Evolutionary conservation across 2,329 filamentous ascomycete species (phyloP).

Genomic region (Venturia oleaginea): DNA sequence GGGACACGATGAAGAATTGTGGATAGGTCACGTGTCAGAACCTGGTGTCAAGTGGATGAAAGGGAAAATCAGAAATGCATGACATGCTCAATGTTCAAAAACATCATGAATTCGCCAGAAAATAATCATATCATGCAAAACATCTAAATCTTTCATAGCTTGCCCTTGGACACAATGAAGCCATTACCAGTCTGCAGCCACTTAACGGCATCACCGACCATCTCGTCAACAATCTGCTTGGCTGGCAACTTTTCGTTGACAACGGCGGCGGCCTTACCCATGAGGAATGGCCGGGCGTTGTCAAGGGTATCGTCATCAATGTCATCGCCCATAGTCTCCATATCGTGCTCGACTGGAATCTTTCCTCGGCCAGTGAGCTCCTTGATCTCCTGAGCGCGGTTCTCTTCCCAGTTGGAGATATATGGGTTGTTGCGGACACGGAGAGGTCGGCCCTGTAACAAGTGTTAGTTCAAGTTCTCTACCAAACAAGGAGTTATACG

Average conservation of each 20-base stretch:
- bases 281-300: slow-evolving; percentile 81
- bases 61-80: not conserved
- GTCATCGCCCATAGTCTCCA: slow-evolving; percentile 66
- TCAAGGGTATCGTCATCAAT: slow-evolving; percentile 78
- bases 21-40: not conserved
- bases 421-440: slow-evolving; percentile 91
- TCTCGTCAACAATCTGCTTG: slow-evolving; percentile 88
- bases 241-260: slow-evolving; percentile 88
- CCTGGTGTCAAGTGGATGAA: not conserved
- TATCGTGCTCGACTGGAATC: slow-evolving; percentile 88
- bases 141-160: slow-evolving; percentile 3
- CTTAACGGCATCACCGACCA: slow-evolving; percentile 71
- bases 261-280: slow-evolving; percentile 94
- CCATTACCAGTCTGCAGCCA: slow-evolving; percentile 60
- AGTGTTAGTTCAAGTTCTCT: not conserved
- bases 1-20: not conserved
- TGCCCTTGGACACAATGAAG: slow-evolving; percentile 35
- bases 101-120: not conserved
- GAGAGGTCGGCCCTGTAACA: slow-evolving; percentile 63
- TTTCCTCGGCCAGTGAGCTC: slow-evolving; percentile 79
- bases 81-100: not conserved
- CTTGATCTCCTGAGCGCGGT: slow-evolving; percentile 84
- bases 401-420: slow-evolving; percentile 92
- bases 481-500: slow-evolving; percentile 45
- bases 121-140: not conserved